Evolutionary conservation across 164 flowering plant genomes (phyloP).

Genomic region (Stephania japonica): DNA sequence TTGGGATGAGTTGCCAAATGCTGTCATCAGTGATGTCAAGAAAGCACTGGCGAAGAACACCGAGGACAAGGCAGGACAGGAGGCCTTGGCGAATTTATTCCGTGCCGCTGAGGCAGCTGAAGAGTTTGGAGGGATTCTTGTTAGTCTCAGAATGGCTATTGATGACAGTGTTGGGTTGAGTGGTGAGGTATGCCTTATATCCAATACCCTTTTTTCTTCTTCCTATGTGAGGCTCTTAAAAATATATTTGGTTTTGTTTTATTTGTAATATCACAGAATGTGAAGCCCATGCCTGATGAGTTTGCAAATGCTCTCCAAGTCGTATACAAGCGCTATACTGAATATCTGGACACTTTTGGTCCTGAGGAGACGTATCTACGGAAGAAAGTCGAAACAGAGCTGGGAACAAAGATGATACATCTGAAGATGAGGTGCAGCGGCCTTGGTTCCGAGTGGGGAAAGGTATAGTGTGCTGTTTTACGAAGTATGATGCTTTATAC

Average conservation of each 20-base stretch:
- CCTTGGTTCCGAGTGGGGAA: conserved; percentile 86
- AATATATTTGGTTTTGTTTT: not conserved
- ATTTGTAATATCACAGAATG: conserved; percentile 39
- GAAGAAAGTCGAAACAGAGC: conserved; percentile 85
- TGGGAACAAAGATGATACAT: conserved; percentile 86
- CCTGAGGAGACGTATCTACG: conserved; percentile 66
- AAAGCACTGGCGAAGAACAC: conserved; percentile 59
- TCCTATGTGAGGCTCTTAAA: not conserved
- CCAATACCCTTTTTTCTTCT: not conserved
- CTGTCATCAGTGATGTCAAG: conserved; percentile 46
- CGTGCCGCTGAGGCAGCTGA: conserved; percentile 91
- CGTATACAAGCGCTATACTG: conserved; percentile 48
- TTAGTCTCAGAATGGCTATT: conserved; percentile 67
- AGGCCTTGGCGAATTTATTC: conserved; percentile 54
- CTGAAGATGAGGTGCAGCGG: conserved; percentile 85
- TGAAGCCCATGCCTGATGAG: conserved; percentile 55
- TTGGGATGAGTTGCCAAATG: conserved; percentile 76
- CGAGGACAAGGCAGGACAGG: conserved; percentile 72
- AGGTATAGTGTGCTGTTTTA: conserved; percentile 40
- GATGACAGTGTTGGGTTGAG: conserved; percentile 78
- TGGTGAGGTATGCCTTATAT: conserved; percentile 63
- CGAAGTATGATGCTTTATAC: not conserved
- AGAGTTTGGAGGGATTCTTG: conserved; percentile 61
- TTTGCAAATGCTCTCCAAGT: conserved; percentile 41
- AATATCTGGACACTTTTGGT: conserved; percentile 78